Evolutionary conservation across 2,329 filamentous ascomycete species (phyloP), one percentile per base, ranked within the genome.

Genomic region (Colletotrichum sidae): DNA sequence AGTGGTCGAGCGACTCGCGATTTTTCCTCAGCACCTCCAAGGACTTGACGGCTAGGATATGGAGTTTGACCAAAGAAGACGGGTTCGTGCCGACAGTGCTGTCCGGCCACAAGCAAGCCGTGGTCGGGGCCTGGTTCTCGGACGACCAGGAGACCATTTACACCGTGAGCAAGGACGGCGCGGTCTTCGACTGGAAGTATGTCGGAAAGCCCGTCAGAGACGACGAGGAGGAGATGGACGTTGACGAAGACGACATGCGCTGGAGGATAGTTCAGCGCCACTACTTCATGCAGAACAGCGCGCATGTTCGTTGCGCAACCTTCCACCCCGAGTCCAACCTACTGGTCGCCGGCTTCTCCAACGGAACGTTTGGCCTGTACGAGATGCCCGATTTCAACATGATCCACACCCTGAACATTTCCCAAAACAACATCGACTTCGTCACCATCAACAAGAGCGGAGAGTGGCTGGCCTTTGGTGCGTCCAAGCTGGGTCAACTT

Each of bases 121-220:
- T 99, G 3, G 86, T 96, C 59, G 93, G 91, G n/a, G 94, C 94
- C n/a, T 99, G 94, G 89, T 99, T 99, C 75, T 96, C 94, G 1
- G 90, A 91, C 67, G 90, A 97, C 71, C 96, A 99, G 76, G 96
- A 99, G 79, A 93, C 88, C 53, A 97, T 99, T 58, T 99, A 96
- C 76, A 98, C 96, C 0, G 89, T 97, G 69, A 97, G 95, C 79
- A 96, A 96, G 77, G 96, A 99, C 77, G 96, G 96, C n/a, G 94
- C 96, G 3, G 86, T 98, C 1, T 98, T 98, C 73, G 88, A 92
- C 69, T 99, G 96, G 96, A 90, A 92, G 74, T 99, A 96, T 77
- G 86, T 88, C 75, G 86, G 61, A 83, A 88, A 73, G 81, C 87
- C 74, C 80, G 83, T 74, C 76, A 85, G 60, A 6, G 82, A 84